These are phyloP conservation scores for Pezizomycotina sp. DNA, from an alignment of 2,329 filamentous ascomycete genomes.

Conservation along the genomic window DNA sequence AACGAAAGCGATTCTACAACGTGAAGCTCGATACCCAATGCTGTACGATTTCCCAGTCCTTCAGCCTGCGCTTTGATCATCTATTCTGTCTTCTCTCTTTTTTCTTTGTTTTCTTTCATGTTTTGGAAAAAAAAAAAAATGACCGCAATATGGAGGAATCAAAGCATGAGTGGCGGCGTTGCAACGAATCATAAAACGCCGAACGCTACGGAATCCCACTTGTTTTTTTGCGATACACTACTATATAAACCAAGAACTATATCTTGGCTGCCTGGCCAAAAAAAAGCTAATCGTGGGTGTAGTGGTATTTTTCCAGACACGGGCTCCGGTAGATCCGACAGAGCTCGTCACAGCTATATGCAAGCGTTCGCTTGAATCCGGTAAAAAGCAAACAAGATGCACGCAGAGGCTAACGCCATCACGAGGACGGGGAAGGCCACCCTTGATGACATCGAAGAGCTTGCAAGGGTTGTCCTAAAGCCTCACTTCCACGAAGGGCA, in stretches of 20 bases:
- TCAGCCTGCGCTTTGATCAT: too few relatives aligned
- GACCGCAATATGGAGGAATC: too few relatives aligned
- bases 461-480: slow-evolving; percentile 46
- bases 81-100: slow-evolving; percentile 34
- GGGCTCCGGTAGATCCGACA: slow-evolving; percentile 35
- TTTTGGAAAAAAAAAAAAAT: slow-evolving; percentile 8
- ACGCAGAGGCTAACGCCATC: slow-evolving; percentile 39
- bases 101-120: slow-evolving; percentile 27
- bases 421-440: slow-evolving; percentile 46
- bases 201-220: too few relatives aligned
- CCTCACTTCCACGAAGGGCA: slow-evolving; percentile 42
- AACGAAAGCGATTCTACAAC: slow-evolving; percentile 38
- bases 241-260: slow-evolving; percentile 5
- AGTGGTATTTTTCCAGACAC: slow-evolving; percentile 41
- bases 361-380: slow-evolving; percentile 32
- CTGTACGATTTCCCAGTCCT: slow-evolving; percentile 34
- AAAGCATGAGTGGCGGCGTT: too few relatives aligned
- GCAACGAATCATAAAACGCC: too few relatives aligned
- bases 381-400: slow-evolving; percentile 33
- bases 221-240: too few relatives aligned
- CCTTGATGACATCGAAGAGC: slow-evolving; percentile 48
- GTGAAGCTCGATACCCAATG: slow-evolving; percentile 37
- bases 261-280: too few relatives aligned
- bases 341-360: slow-evolving; percentile 37
- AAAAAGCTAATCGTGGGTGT: too few relatives aligned